phyloP scores from a whole-genome alignment of 1,284 basidiomycete species.

The Ganoderma meredithae region DNA sequence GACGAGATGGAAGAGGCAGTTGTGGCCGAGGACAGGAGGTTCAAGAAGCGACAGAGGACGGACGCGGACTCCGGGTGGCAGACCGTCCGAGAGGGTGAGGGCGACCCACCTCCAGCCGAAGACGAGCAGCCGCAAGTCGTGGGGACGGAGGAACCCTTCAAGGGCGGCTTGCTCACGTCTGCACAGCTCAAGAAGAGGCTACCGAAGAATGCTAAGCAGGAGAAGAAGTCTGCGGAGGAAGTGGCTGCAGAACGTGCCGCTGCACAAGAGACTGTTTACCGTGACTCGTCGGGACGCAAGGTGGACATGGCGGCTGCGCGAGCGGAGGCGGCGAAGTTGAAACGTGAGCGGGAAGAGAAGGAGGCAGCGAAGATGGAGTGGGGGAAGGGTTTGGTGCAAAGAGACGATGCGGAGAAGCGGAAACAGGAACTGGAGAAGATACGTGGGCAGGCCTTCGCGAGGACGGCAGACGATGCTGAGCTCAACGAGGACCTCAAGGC shows the following conservation, averaged over 20 bases:
- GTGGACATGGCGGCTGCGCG: conserved; percentile 88
- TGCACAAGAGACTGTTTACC: conserved; percentile 92
- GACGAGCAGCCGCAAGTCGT: conserved; percentile 79
- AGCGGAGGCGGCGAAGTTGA: conserved; percentile 81
- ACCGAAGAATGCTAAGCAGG: conserved; percentile 36
- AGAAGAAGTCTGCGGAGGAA: conserved; percentile 49
- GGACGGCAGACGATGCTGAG: conserved; percentile 84
- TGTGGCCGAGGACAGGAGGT: conserved; percentile 71
- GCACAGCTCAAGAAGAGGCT: conserved; percentile 67
- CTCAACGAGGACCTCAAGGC: conserved; percentile 86
- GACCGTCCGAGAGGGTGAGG: conserved; percentile 56
- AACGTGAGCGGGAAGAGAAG: conserved; percentile 82
- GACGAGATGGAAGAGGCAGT: conserved; percentile 67
- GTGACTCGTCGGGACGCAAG: conserved; percentile 87
- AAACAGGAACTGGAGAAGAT: conserved; percentile 73
- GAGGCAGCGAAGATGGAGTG: conserved; percentile 94
- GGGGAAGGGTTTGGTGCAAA: conserved; percentile 94
- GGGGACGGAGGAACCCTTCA: conserved; percentile 52
- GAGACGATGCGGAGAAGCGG: conserved; percentile 75
- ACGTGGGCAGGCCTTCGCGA: conserved; percentile 71
- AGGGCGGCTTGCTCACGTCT: conserved; percentile 82
- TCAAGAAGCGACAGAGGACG: conserved; percentile 72
- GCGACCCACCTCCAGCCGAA: conserved; percentile 59
- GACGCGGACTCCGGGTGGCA: conserved; percentile 64
- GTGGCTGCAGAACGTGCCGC: conserved; percentile 63